phyloP scores from a whole-genome alignment of 805 yeast genomes.

The Zygotorulaspora chibaensis region DNA sequence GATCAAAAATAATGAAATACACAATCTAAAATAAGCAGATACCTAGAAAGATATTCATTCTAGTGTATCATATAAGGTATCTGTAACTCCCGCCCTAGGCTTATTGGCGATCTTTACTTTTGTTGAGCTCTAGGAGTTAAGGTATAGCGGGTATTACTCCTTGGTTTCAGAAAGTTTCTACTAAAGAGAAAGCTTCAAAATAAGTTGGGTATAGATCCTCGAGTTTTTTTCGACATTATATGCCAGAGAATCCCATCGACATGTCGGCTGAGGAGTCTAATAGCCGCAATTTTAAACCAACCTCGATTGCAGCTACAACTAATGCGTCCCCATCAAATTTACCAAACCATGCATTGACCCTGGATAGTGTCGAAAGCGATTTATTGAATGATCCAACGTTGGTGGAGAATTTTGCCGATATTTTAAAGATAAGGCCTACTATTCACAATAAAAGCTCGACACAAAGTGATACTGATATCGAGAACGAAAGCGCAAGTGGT shows the following conservation, averaged over 20 bases:
- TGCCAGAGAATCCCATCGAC: not conserved
- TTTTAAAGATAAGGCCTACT: slow-evolving; percentile 18
- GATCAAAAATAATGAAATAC: slow-evolving; percentile 8
- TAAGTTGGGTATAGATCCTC: not conserved
- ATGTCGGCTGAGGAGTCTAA: not conserved
- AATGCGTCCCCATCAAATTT: slow-evolving; percentile 6
- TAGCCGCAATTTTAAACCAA: not conserved
- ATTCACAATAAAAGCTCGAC: slow-evolving; percentile 10
- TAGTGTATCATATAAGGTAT: no score
- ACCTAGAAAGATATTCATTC: no score
- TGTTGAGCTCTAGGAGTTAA: not conserved
- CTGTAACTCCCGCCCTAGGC: no score
- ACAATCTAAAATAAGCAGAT: not conserved
- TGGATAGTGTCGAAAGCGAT: slow-evolving; percentile 10
- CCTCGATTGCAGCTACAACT: slow-evolving; percentile 9
- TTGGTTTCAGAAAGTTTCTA: not conserved
- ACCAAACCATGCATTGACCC: slow-evolving; percentile 3
- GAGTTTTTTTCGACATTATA: not conserved
- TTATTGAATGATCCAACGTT: slow-evolving; percentile 30
- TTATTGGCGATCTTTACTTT: not conserved
- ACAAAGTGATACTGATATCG: slow-evolving; percentile 5
- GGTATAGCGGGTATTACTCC: not conserved
- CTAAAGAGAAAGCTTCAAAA: not conserved
- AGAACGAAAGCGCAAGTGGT: slow-evolving; percentile 17
- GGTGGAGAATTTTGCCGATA: slow-evolving; percentile 31